Conservation (phyloP, 257 asterid genomes). For the Scutellaria minor region DNA sequence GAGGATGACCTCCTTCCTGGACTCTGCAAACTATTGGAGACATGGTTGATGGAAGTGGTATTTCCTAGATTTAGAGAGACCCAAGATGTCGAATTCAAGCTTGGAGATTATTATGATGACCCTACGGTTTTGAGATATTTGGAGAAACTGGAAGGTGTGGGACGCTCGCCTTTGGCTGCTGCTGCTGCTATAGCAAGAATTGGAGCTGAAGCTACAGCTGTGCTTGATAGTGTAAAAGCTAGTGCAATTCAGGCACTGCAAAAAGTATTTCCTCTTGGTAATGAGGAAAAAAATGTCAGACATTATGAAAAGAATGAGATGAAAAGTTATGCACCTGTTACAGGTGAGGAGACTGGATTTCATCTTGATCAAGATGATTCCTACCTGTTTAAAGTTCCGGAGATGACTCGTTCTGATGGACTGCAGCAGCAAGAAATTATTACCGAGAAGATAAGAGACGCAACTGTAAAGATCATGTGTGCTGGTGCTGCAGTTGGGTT, state of each 20-base stretch:
- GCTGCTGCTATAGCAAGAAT: slow-evolving; percentile 97
- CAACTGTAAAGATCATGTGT: slow-evolving; percentile 76
- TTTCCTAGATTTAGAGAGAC: slow-evolving; percentile 96
- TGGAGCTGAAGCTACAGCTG: slow-evolving; percentile 98
- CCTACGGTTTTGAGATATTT: slow-evolving; percentile 91
- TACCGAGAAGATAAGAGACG: slow-evolving; percentile 66
- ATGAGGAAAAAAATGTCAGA: slow-evolving; percentile 53
- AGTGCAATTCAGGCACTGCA: slow-evolving; percentile 86
- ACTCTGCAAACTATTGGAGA: slow-evolving; percentile 87
- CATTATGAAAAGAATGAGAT: slow-evolving; percentile 46
- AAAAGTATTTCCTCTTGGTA: slow-evolving; percentile 80
- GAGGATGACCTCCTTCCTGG: slow-evolving; percentile 94
- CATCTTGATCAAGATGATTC: slow-evolving; percentile 46
- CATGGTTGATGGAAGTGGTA: slow-evolving; percentile 98
- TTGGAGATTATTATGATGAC: slow-evolving; percentile 96
- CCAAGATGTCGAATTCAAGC: slow-evolving; percentile 66
- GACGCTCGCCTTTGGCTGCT: slow-evolving; percentile 94
- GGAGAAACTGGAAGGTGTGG: slow-evolving; percentile 85
- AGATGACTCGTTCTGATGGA: slow-evolving; percentile 43
- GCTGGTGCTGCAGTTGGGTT: slow-evolving; percentile 91
- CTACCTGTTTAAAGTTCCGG: slow-evolving; percentile 37
- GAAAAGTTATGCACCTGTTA: slow-evolving; percentile 38
- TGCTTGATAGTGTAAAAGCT: slow-evolving; percentile 82
- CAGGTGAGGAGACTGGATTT: slow-evolving; percentile 43
- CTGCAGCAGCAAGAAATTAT: slow-evolving; percentile 63